Conservation (phyloP, 192 early-diverging fungal species). For the Entomortierella lignicola region DNA sequence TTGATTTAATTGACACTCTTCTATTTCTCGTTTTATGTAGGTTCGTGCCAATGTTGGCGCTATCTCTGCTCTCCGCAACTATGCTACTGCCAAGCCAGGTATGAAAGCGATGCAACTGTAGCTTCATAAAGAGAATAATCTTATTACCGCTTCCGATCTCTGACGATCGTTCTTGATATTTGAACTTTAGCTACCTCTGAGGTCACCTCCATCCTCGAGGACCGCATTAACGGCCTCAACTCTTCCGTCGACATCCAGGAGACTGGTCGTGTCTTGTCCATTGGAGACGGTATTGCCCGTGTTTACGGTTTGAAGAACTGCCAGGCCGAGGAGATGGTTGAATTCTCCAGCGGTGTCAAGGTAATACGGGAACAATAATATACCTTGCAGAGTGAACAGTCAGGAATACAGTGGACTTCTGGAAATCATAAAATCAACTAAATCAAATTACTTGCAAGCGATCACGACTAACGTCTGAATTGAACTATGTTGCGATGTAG, state of each 20-base stretch:
- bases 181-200: slow-evolving; percentile 81
- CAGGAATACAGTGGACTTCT: background rate
- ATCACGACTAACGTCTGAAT: no score
- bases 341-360: slow-evolving; percentile 99
- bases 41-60: slow-evolving; percentile 68
- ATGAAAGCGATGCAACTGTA: background rate
- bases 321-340: slow-evolving; percentile 99
- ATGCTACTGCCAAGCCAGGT: slow-evolving; percentile 67
- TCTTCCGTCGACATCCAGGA: slow-evolving; percentile 92
- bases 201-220: slow-evolving; percentile 97
- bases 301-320: slow-evolving; percentile 98
- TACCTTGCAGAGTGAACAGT: background rate
- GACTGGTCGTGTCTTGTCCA: slow-evolving; percentile 98
- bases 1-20: background rate
- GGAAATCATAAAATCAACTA: background rate
- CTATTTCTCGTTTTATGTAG: slow-evolving; percentile 29
- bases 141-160: background rate
- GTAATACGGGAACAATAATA: slow-evolving; percentile 52
- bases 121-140: background rate
- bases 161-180: background rate
- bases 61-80: slow-evolving; percentile 64
- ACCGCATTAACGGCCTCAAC: slow-evolving; percentile 92
- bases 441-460: background rate
- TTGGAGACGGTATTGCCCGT: slow-evolving; percentile 99
- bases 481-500: slow-evolving; percentile 60